Evolutionary conservation across 257 asterid species (phyloP).

Genomic region (Anisodus acutangulus): DNA sequence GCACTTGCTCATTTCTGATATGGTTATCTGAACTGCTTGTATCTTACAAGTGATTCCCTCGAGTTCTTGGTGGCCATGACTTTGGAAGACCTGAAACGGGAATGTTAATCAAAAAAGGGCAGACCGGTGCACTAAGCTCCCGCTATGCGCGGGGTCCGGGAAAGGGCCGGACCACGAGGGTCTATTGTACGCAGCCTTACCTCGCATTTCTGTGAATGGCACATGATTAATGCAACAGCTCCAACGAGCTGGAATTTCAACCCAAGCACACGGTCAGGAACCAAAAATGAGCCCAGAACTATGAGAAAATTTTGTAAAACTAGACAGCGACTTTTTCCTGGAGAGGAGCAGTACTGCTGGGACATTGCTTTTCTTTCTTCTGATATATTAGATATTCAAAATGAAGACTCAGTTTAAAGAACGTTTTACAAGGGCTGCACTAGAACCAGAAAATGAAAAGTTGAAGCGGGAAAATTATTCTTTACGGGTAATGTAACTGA

Average conservation of each 20-base stretch:
- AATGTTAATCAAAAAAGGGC: not conserved
- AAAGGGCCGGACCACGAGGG: too few species aligned
- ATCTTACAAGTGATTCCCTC: constrained; percentile 30
- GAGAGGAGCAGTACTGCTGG: not conserved
- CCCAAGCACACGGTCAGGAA: not conserved
- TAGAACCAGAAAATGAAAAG: not conserved
- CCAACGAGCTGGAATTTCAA: not conserved
- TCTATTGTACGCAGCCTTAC: too few species aligned
- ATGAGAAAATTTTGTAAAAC: not conserved
- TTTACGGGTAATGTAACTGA: not conserved
- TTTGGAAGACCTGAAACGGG: constrained; percentile 38
- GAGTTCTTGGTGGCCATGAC: constrained; percentile 32
- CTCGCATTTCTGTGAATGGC: not conserved
- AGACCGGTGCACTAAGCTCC: too few species aligned
- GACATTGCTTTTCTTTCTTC: not conserved
- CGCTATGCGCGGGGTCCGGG: too few species aligned
- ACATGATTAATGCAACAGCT: not conserved
- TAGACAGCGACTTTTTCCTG: not conserved
- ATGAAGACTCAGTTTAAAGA: not conserved
- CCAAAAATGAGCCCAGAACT: not conserved
- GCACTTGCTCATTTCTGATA: constrained; percentile 27
- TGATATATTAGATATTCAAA: not conserved
- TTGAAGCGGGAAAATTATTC: not conserved
- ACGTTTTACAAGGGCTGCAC: not conserved
- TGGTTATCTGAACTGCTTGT: constrained; percentile 21